Evolutionary conservation across 1,139 yeast species (phyloP).

Genomic region (Yamadazyma dendronema): DNA sequence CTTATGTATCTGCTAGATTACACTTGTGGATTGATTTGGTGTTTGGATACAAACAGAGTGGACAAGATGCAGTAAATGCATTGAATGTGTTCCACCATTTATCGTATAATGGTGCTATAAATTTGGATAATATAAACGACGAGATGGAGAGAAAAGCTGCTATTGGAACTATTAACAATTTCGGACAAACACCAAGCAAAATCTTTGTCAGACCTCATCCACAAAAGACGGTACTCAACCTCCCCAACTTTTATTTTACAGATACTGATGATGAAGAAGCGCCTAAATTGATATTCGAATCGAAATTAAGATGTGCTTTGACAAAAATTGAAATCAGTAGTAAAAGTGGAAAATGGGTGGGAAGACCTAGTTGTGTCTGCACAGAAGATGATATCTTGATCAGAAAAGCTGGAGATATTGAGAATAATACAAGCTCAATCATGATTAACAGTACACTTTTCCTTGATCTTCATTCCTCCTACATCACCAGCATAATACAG

Average conservation of each 20-base stretch:
- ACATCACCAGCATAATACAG: constrained; percentile 35
- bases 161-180: constrained; percentile 81
- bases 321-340: constrained; percentile 38
- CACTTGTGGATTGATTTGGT: constrained; percentile 83
- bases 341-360: constrained; percentile 44
- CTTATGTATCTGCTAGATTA: constrained; percentile 69
- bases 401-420: constrained; percentile 28
- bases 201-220: constrained; percentile 68
- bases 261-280: constrained; percentile 17
- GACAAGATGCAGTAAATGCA: constrained; percentile 60
- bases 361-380: constrained; percentile 38
- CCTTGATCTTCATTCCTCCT: constrained; percentile 38
- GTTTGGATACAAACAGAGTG: constrained; percentile 78
- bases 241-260: constrained; percentile 35
- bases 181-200: constrained; percentile 85
- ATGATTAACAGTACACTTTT: constrained; percentile 42
- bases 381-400: constrained; percentile 40
- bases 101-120: constrained; percentile 80
- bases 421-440: constrained; percentile 33
- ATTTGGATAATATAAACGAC: constrained; percentile 69
- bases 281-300: constrained; percentile 36
- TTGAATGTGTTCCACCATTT: constrained; percentile 78
- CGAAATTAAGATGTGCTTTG: constrained; percentile 34
- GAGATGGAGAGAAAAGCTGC: constrained; percentile 71
- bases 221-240: constrained; percentile 35